Conservation (phyloP, 768 basidiomycete species). For the Agaricus subrufescens region DNA sequence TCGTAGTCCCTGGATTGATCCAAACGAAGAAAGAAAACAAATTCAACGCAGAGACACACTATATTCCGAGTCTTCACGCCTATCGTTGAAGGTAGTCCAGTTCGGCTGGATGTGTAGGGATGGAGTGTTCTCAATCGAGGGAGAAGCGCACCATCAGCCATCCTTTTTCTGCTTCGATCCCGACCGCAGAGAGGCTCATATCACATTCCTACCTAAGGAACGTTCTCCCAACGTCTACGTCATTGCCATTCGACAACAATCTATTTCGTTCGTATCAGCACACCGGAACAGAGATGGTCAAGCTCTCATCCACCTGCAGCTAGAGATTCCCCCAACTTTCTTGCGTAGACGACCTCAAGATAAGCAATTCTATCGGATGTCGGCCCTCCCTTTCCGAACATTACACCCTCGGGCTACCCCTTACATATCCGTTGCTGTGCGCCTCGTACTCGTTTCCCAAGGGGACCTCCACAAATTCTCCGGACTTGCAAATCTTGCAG, state of each 20-base stretch:
- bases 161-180: constrained; percentile 29
- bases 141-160: constrained; percentile 11
- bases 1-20: constrained; percentile 36
- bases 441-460: constrained; percentile 37
- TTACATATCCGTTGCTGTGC: constrained; percentile 45
- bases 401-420: constrained; percentile 42
- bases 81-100: constrained; percentile 37
- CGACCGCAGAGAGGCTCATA: constrained; percentile 41
- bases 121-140: constrained; percentile 47
- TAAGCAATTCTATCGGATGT: constrained; percentile 23
- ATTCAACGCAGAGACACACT: constrained; percentile 25
- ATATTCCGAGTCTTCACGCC: constrained; percentile 12
- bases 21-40: constrained; percentile 26
- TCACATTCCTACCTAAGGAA: constrained; percentile 21
- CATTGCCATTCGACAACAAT: constrained; percentile 39
- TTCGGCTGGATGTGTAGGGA: constrained; percentile 61
- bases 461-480: constrained; percentile 33
- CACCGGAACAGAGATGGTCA: constrained; percentile 22
- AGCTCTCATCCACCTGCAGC: constrained; percentile 36
- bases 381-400: constrained; percentile 29
- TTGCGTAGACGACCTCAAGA: constrained; percentile 9
- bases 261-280: constrained; percentile 34
- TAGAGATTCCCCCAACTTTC: constrained; percentile 27
- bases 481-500: constrained; percentile 30
- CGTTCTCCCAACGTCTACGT: constrained; percentile 17